Conservation (phyloP, 176 grass and related monocot species). For the Oryza longistaminata region DNA sequence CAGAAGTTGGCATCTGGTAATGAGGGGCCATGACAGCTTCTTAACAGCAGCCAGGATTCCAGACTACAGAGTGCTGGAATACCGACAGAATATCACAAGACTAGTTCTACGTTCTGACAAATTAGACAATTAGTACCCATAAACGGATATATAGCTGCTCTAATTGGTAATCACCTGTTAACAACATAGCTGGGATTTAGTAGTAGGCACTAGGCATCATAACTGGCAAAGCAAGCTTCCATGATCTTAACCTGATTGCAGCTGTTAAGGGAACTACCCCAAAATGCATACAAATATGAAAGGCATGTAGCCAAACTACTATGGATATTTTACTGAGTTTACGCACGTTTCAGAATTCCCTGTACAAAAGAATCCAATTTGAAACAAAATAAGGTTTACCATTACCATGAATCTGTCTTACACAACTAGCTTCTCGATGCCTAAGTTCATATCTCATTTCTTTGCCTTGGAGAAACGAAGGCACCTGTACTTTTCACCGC, state of each 20-base stretch:
- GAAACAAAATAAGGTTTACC: slow-evolving; percentile 9
- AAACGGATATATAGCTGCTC: neutral
- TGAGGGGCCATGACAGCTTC: slow-evolving; percentile 1
- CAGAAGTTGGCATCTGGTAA: neutral
- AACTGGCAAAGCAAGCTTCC: slow-evolving; percentile 1
- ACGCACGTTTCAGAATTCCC: neutral
- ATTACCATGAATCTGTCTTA: neutral
- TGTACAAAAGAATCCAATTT: slow-evolving; percentile 45
- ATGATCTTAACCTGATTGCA: neutral
- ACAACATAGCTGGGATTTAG: neutral
- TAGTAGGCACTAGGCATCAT: slow-evolving; percentile 1
- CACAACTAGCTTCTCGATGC: neutral
- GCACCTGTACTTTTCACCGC: slow-evolving; percentile 97
- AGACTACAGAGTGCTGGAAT: slow-evolving; percentile 3
- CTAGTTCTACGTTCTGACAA: neutral
- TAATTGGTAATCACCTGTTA: slow-evolving; percentile 20
- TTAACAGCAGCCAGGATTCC: neutral
- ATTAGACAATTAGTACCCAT: neutral
- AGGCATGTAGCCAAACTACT: neutral
- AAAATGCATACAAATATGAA: neutral
- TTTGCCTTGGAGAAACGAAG: slow-evolving; percentile 99
- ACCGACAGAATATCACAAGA: slow-evolving; percentile 2
- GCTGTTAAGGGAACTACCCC: neutral
- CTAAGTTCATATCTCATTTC: slow-evolving; percentile 55
- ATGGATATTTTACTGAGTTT: neutral